These are phyloP conservation scores for Alternaria gaisen DNA, from an alignment of 2,329 filamentous ascomycete genomes.

Conservation along the genomic window DNA sequence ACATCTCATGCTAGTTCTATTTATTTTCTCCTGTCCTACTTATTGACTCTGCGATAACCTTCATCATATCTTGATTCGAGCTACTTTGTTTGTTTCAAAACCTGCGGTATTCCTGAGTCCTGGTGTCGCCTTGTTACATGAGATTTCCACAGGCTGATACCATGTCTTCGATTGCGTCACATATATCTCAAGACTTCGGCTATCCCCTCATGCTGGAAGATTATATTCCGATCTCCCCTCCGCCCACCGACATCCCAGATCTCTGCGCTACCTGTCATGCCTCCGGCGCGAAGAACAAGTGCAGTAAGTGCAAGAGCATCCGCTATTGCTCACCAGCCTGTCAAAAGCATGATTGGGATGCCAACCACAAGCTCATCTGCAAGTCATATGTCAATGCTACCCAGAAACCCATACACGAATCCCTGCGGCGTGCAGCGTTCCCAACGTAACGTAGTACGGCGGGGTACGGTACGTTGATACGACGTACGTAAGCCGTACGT, in stretches of 20 bases:
- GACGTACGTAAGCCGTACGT: too few species aligned
- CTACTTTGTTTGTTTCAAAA: not conserved
- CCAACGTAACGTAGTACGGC: too few species aligned
- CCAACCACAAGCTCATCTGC: constrained; percentile 20
- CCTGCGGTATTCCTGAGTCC: not conserved
- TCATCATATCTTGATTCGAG: not conserved
- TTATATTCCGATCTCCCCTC: not conserved
- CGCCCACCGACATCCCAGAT: not conserved
- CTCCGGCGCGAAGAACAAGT: not conserved
- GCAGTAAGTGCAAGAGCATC: constrained; percentile 20
- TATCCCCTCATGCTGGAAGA: constrained; percentile 20
- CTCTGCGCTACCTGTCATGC: constrained; percentile 20
- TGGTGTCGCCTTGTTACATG: not conserved
- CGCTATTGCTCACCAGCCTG: constrained; percentile 21
- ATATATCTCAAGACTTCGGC: constrained; percentile 18
- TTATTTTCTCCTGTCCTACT: not conserved
- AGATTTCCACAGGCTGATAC: not conserved
- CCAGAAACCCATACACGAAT: not conserved
- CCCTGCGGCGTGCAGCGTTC: not conserved
- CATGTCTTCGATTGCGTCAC: not conserved
- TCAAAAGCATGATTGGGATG: constrained; percentile 17
- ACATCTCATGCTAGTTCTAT: not conserved
- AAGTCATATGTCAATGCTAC: not conserved
- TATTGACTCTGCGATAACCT: not conserved
- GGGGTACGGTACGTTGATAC: too few species aligned